Evolutionary conservation across 1,284 basidiomycete species (phyloP), one percentile per base, ranked within the genome.

Genomic region (Ganoderma lingzhi): DNA sequence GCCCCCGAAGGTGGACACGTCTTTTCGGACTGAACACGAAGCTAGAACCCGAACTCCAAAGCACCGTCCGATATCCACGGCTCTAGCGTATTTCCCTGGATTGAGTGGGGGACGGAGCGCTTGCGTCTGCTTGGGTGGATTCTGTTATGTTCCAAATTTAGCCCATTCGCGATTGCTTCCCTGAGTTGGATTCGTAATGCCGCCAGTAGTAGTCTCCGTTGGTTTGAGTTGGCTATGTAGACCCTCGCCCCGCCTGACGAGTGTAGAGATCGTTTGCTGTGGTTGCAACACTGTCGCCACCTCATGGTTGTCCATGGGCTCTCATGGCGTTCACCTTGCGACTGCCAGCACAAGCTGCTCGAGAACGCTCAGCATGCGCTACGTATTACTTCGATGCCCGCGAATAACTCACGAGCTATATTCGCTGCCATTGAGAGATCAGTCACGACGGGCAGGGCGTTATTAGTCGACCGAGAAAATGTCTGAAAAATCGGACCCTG

Each of bases 91-190:
- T 28, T 2, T 28, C 12, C 48, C 48, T 30, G 48, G n/a, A 12
- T 14, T 6, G 48, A 53, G 23, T 51, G 48, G 23, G 12, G 23
- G 10, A 3, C 23, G 12, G 15, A 53, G n/a, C 12, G n/a, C 48
- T 19, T 51, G n/a, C 48, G 48, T 48, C 45, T 1, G 19, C 19
- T 48, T 9, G 9, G n/a, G 45, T 41, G 14, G 48, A n/a, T 53
- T 53, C 48, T 53, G 23, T 53, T 28, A 28, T 53, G 48, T 28
- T 28, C 48, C 48, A 53, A 53, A 53, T 14, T 53, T 53, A 53
- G 48, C 23, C 45, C n/a, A 10, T n/a, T 53, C 48, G 23, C 48
- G 23, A n/a, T 28, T 12, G 23, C 48, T 14, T 28, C 12, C 48
- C 23, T 53, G 28, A n/a, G n/a, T 8, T 51, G 23, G 23, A 15